phyloP scores from a whole-genome alignment of 2,329 filamentous ascomycete species.

The Alternaria rosae region DNA sequence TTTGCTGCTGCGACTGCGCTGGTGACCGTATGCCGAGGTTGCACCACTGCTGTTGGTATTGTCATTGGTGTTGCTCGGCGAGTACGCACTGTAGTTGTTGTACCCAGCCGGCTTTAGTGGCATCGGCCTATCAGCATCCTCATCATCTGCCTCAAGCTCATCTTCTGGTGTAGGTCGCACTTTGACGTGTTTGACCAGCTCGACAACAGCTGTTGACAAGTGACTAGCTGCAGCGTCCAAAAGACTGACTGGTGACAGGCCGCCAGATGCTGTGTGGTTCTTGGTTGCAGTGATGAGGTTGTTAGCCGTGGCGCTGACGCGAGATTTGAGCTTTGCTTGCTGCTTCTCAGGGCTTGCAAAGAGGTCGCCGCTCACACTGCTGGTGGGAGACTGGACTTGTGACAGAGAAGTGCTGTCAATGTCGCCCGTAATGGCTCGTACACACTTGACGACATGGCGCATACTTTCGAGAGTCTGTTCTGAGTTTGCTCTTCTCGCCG shows the following conservation, averaged over 20 bases:
- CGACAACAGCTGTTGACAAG: constrained; percentile 83
- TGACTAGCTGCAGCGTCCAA: constrained; percentile 94
- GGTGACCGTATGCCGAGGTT: constrained; percentile 22
- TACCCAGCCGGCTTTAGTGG: constrained; percentile 40
- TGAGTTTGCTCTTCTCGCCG: constrained; percentile 76
- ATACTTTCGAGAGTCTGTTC: constrained; percentile 81
- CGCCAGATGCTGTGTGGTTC: constrained; percentile 83
- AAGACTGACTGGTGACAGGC: constrained; percentile 90
- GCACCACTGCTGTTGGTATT: constrained; percentile 20
- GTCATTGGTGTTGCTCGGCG: constrained; percentile 30
- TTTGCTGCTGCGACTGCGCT: constrained; percentile 44
- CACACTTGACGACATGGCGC: constrained; percentile 82
- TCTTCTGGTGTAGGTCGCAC: constrained; percentile 77
- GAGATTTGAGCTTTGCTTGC: constrained; percentile 75
- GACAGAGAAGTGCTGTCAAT: constrained; percentile 65
- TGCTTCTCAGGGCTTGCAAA: constrained; percentile 54
- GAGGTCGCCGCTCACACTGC: constrained; percentile 46
- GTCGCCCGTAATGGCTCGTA: constrained; percentile 85
- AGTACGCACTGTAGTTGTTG: constrained; percentile 29
- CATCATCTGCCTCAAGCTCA: constrained; percentile 77
- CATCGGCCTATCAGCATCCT: constrained; percentile 53
- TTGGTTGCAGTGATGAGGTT: constrained; percentile 94
- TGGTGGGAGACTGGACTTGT: constrained; percentile 45
- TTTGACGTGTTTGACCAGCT: constrained; percentile 83
- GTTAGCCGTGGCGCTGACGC: constrained; percentile 92